These are phyloP conservation scores for Cladosporium sp. DNA, from an alignment of 2,329 filamentous ascomycete species.

Conservation along the genomic window DNA sequence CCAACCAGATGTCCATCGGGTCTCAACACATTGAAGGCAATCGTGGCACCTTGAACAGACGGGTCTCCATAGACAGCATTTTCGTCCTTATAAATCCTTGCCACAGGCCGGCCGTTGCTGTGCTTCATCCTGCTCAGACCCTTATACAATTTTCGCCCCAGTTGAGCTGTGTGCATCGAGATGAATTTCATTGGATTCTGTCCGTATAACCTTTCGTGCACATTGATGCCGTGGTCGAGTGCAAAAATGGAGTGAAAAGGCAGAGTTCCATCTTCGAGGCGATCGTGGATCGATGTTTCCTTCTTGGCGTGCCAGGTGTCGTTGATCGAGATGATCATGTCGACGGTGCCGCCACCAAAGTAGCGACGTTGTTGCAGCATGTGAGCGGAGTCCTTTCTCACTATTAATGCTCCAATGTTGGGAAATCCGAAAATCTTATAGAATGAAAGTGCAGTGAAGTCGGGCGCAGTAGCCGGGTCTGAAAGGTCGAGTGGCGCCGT, in stretches of 20 bases:
- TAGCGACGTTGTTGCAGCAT: conserved; percentile 55
- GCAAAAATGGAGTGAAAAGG: conserved; percentile 64
- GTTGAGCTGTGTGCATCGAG: conserved; percentile 53
- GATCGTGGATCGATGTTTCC: conserved; percentile 52
- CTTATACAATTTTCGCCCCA: conserved; percentile 49
- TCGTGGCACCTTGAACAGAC: conserved; percentile 54
- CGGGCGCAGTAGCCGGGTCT: conserved; percentile 50
- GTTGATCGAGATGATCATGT: conserved; percentile 53
- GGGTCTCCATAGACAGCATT: conserved; percentile 48
- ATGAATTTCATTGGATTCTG: conserved; percentile 56
- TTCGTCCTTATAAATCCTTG: conserved; percentile 53
- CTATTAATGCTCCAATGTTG: conserved; percentile 58
- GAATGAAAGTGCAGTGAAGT: conserved; percentile 58
- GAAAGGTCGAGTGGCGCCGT: conserved; percentile 56
- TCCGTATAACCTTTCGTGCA: conserved; percentile 53
- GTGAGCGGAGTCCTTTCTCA: conserved; percentile 53
- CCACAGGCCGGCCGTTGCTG: conserved; percentile 49
- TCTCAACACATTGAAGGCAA: conserved; percentile 60
- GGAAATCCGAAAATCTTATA: conserved; percentile 67
- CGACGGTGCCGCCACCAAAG: conserved; percentile 65
- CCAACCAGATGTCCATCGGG: conserved; percentile 51
- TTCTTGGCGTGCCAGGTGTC: conserved; percentile 55
- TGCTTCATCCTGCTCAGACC: conserved; percentile 49
- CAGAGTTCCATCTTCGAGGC: conserved; percentile 63
- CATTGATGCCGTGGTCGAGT: conserved; percentile 55